Base-by-base conservation (phyloP, 1,284 basidiomycete species). In the Ceratobasidium theobromae region DNA sequence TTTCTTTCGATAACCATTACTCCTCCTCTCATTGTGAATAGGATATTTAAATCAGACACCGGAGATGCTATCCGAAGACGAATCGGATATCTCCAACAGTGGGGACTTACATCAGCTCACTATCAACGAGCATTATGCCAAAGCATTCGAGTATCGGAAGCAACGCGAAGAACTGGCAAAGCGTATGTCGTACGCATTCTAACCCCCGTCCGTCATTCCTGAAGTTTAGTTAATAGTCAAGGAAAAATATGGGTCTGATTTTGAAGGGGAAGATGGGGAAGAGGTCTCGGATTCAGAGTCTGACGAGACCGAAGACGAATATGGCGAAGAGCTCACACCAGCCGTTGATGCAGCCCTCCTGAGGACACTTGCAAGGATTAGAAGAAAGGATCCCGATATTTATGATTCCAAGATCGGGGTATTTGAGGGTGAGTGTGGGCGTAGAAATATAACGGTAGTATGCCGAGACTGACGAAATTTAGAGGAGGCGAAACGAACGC, bases 341-440 rank as follows among this genome's bases (percentile, higher is more conserved):
- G 88, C 91, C 0, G 84, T 98, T 51, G 96, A 99, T 74, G 97
- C 89, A 48, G 97, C 97, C 18, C 97, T 99, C 72, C 81, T 99
- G 45, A 83, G 93, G 53, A 99, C 95, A 0, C 81, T 99, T 6
- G 90, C 89, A 1, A 84, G 88, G 71, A 98, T 99, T 68, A 86
- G 86, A 73, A 82, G 83, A 66, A 90, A 86, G 71, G 94, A 98
- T 75, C 92, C 93, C 0, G 84, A 81, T 1, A 91, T 96, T 46
- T 96, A 96, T 72, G 83, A 95, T 71, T 75, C 79, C 0, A 79
- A 76, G 2, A 86, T 86, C 70, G 81, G 83, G 67, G 85, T 97
- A 0, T 91, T 95, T 71, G 84, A 88, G 75, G 88, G 91, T 87
- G 72, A 69, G 82, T 74, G 73, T 23, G 1, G 5, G 67, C 3